phyloP scores from a whole-genome alignment of 2,329 filamentous ascomycete genomes.

The Fusarium sp. region DNA sequence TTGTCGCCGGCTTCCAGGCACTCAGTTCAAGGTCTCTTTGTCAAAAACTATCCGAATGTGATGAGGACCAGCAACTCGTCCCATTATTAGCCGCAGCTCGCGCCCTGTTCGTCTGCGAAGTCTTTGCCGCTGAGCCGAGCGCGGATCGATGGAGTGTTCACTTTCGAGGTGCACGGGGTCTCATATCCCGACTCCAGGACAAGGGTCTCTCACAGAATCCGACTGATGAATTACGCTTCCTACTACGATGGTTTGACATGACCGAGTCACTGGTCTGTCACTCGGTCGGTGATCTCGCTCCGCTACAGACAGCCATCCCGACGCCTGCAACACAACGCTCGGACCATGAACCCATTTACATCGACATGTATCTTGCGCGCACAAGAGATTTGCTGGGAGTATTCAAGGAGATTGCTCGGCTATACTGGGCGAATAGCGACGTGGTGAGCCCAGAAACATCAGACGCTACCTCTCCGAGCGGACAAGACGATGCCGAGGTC shows the following conservation, averaged over 20 bases:
- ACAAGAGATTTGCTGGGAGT: conserved; percentile 30
- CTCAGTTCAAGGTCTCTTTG: conserved; percentile 39
- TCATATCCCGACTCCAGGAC: conserved; percentile 29
- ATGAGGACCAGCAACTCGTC: conserved; percentile 28
- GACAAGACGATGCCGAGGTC: conserved; percentile 9
- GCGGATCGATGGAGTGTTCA: conserved; percentile 40
- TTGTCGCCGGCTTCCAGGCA: conserved; percentile 36
- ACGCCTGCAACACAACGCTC: conserved; percentile 31
- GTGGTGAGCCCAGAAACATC: background rate
- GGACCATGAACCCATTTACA: conserved; percentile 28
- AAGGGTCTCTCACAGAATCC: conserved; percentile 24
- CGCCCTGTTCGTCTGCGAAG: conserved; percentile 37
- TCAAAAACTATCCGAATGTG: conserved; percentile 29
- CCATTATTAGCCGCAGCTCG: conserved; percentile 29
- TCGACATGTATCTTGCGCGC: conserved; percentile 39
- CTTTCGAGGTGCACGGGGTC: conserved; percentile 32
- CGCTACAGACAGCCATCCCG: conserved; percentile 27
- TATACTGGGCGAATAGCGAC: background rate
- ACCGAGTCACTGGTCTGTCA: conserved; percentile 39
- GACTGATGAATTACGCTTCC: conserved; percentile 30
- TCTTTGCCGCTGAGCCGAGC: conserved; percentile 36
- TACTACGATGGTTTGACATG: conserved; percentile 40
- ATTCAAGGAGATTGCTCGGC: conserved; percentile 37
- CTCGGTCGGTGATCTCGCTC: conserved; percentile 28
- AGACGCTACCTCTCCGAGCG: background rate